A percentile compares a stretch with the other conserved stretches of the same genome.
phyloP scores from a whole-genome alignment of 2,329 filamentous ascomycete genomes.

The Rhytidhysteron rufulum region DNA sequence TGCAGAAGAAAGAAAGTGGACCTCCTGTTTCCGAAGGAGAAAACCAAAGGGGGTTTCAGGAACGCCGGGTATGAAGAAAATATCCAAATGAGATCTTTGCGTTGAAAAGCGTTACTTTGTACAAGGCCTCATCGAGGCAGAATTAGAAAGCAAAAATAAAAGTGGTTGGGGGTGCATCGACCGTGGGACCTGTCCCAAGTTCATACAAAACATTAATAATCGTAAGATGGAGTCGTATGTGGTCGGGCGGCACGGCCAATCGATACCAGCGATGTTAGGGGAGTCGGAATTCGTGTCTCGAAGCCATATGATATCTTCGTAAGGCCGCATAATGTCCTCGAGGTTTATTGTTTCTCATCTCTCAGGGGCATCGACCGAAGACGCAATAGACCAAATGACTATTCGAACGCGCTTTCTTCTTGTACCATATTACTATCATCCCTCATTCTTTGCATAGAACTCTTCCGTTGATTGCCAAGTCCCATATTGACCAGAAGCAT shows the following conservation, averaged over 20 bases:
- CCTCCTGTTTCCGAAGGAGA: too few species aligned
- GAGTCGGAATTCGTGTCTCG: too few species aligned
- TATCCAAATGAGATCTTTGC: not conserved
- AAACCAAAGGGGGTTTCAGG: too few species aligned
- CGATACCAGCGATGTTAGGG: too few species aligned
- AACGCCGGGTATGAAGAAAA: not conserved
- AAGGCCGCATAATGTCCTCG: too few species aligned
- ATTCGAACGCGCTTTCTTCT: conserved; percentile 18
- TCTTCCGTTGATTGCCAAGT: conserved; percentile 30
- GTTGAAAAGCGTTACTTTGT: conserved; percentile 1
- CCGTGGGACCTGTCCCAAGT: conserved; percentile 4
- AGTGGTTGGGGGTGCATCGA: not conserved
- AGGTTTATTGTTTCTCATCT: not conserved
- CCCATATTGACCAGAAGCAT: conserved; percentile 39
- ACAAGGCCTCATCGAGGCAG: not conserved
- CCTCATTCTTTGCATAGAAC: conserved; percentile 27
- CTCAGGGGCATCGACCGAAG: not conserved
- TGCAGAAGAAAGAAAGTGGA: not conserved
- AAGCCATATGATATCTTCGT: too few species aligned
- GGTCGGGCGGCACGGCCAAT: too few species aligned
- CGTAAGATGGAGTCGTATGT: too few species aligned
- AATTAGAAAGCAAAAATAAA: not conserved
- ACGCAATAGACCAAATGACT: conserved; percentile 7
- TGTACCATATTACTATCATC: conserved; percentile 23
- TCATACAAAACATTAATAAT: not conserved